Evolutionary conservation across 2,329 filamentous ascomycete genomes (phyloP), one percentile per base, ranked within the genome.

Genomic region (Blumeriella jaapii): DNA sequence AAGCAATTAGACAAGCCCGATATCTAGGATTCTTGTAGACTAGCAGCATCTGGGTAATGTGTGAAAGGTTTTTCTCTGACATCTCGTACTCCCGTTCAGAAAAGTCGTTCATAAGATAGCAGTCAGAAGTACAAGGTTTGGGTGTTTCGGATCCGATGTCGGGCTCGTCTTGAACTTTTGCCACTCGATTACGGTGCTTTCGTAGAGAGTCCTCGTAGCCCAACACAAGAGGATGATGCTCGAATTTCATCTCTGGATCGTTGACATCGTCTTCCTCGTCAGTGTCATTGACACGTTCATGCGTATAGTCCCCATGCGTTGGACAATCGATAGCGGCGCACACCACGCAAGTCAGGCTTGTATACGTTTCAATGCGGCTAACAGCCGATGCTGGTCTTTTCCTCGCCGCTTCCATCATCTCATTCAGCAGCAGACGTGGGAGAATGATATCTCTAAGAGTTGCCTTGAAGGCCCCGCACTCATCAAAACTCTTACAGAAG

Each of bases 251-350:
- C 13, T 46, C 41, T 11, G 39, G 29, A 7, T 40, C 25, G 9
- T 17, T 30, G 23, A 24, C 25, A 3, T 42, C 26, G 1, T 15
- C 32, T 14, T 45, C 43, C 10, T 43, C 41, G n/a, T 40, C 37
- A 6, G 40, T 34, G 5, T 44, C 36, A 11, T 22, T 11, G 9
- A 42, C 28, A 10, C 23, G 29, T 6, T 20, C 29, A 29, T 30
- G 35, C 14, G 23, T 27, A 17, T 46, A 52, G 18, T 51, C 49
- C n/a, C 51, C 52, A 34, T 55, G 52, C 6, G 46, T 52, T 15
- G 47, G 41, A 26, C 52, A 51, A 38, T 49, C 46, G 11, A 50
- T 31, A 4, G 39, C 45, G 9, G 42, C 45, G 25, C 52, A 55
- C 10, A 55, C 49, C 11, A 53, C 20, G 30, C 52, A 55, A 6